phyloP scores from a whole-genome alignment of 306 rosid species.

The Pyrus bretschneideri region DNA sequence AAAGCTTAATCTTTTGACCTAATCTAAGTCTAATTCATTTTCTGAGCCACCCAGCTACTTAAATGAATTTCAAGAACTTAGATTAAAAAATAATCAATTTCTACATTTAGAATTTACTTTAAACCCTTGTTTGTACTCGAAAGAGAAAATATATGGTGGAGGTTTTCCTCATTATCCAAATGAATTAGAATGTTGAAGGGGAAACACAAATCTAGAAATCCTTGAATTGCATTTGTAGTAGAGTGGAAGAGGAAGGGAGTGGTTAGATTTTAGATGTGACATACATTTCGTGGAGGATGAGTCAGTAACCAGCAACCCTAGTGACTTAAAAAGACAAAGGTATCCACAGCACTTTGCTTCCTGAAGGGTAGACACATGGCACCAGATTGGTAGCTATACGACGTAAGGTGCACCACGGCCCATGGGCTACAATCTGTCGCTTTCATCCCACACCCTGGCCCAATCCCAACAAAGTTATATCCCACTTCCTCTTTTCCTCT shows the following conservation, averaged over 20 bases:
- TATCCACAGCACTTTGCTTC: conserved; percentile 40
- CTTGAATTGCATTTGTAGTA: not conserved
- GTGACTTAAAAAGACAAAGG: conserved; percentile 39
- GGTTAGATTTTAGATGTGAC: conserved; percentile 14
- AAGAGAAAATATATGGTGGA: not conserved
- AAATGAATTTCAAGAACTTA: no score
- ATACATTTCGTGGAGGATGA: conserved; percentile 47
- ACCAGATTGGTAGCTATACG: conserved; percentile 20
- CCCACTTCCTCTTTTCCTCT: not conserved
- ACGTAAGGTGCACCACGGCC: conserved; percentile 26
- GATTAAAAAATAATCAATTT: no score
- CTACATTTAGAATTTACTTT: no score
- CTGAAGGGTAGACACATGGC: conserved; percentile 33
- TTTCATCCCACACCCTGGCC: conserved; percentile 14
- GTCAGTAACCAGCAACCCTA: conserved; percentile 34
- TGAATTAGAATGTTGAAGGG: not conserved
- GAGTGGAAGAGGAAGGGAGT: conserved; percentile 1
- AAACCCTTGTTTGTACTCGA: no score
- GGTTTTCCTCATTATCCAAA: not conserved
- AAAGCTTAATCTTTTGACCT: not conserved
- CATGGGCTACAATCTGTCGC: conserved; percentile 1
- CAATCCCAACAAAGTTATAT: conserved; percentile 14
- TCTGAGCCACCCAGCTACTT: no score
- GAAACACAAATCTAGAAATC: not conserved
- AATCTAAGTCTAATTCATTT: not conserved